Base-by-base conservation (phyloP, 805 yeast species). In the Candida methanosorbosa region DNA sequence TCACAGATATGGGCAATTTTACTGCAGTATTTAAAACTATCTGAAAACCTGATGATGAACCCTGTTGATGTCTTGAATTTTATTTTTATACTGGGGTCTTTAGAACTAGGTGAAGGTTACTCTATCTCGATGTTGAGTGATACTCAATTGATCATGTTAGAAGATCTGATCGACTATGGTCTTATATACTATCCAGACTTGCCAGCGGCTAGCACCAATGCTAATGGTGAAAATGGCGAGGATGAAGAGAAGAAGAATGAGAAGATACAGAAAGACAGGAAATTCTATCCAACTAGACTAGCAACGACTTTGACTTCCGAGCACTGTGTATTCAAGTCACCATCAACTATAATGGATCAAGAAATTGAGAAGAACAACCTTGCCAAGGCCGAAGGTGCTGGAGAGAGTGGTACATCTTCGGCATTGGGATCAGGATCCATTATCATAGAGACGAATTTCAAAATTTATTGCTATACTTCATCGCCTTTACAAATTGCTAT, bases 401-500 rank as follows among this genome's bases (percentile, higher is more conserved):
- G 50, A 32, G 47, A 42, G 5, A 44, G 38, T 26, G 33, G 35
- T 18, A 17, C 18, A 24, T 30, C 46, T 7, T 3, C 13, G 5
- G 9, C 7, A 9, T 12, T 23, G 4, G 42, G 38, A 30, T 44
- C 53, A 33, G 96, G 96, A 1, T 76, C 92, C 15, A 68, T 92
- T 36, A 83, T 92, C 39, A 67, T 92, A 26, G 98, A 92, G 56
- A 92, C 98, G 0, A 92, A 92, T 59, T 92, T 86, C 66, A 83
- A 92, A 52, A 52, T 92, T 5, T 92, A 92, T 49, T 90, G 97
- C 30, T 88, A 88, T 54, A 86, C 97, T 2, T 81, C 85, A 41
- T 86, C 96, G 1, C 97, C 97, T 2, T 63, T 92, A 37, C 97
- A 92, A 57, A 88, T 90, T 44, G 97, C 97, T 9, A 83, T 92